These are phyloP conservation scores for Pyricularia grisea DNA, from an alignment of 2,329 filamentous ascomycete species.

Conservation along the genomic window DNA sequence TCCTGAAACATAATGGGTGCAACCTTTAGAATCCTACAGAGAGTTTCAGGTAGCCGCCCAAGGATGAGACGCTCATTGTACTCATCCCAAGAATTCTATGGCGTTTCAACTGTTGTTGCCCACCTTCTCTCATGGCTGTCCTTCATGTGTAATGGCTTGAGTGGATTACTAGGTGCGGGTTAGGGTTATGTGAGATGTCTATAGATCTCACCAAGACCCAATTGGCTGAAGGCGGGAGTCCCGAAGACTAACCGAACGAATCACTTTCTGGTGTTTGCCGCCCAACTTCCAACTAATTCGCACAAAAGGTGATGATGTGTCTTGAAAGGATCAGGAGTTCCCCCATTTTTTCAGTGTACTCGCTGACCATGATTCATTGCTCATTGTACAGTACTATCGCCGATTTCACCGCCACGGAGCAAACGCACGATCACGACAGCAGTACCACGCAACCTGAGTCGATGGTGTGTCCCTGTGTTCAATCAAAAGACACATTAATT, in stretches of 20 bases:
- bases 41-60: neutral
- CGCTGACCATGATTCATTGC: too few species aligned
- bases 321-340: neutral
- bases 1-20: neutral
- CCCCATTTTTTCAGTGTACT: too few species aligned
- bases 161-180: neutral
- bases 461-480: neutral
- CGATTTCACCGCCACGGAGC: neutral
- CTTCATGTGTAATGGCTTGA: too few species aligned
- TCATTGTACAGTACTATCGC: too few species aligned
- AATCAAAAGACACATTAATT: neutral
- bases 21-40: neutral
- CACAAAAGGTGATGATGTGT: neutral
- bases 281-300: neutral
- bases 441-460: neutral
- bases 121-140: neutral
- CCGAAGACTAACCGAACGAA: neutral
- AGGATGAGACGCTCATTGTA: neutral
- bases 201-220: neutral
- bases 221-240: neutral
- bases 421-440: neutral
- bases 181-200: neutral
- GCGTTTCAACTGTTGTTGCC: neutral
- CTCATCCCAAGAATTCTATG: neutral
- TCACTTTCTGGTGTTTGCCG: neutral